Evolutionary conservation across 179 eudicot species (phyloP).

Genomic region (Heliamphora pulchella): DNA sequence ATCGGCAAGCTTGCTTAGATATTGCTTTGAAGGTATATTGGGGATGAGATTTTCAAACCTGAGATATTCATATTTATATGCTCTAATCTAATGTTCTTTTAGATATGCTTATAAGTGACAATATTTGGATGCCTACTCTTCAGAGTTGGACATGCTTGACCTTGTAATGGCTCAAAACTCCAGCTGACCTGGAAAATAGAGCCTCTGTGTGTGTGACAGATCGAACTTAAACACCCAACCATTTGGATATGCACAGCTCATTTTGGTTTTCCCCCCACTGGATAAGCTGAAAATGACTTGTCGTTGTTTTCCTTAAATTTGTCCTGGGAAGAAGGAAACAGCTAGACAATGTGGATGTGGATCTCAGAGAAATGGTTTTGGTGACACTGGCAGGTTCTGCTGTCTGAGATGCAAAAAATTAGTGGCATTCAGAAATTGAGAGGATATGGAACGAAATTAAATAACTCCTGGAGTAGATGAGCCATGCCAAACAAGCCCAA

Average conservation of each 20-base stretch:
- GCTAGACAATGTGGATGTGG: too few relatives aligned
- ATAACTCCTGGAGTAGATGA: too few relatives aligned
- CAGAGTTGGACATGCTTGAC: neutral
- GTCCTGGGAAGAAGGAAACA: too few relatives aligned
- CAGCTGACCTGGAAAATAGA: neutral
- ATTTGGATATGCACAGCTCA: neutral
- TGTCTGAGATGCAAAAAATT: neutral
- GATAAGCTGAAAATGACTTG: too few relatives aligned
- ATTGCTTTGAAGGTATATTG: conserved; percentile 74
- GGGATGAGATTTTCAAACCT: neutral
- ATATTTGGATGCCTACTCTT: neutral
- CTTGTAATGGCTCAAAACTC: neutral
- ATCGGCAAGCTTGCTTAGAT: conserved; percentile 70
- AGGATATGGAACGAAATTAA: too few relatives aligned
- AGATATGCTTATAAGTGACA: neutral
- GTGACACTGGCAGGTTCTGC: neutral
- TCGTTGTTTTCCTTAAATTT: too few relatives aligned
- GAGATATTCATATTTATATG: neutral
- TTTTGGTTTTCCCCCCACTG: neutral
- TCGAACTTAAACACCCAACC: too few relatives aligned
- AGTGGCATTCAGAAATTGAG: too few relatives aligned
- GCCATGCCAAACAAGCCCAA: too few relatives aligned
- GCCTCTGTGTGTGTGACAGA: neutral
- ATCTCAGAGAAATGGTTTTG: too few relatives aligned
- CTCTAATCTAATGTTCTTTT: neutral